phyloP scores from a whole-genome alignment of 352 stramenopile genomes.

The Globisporangium paddicum region DNA sequence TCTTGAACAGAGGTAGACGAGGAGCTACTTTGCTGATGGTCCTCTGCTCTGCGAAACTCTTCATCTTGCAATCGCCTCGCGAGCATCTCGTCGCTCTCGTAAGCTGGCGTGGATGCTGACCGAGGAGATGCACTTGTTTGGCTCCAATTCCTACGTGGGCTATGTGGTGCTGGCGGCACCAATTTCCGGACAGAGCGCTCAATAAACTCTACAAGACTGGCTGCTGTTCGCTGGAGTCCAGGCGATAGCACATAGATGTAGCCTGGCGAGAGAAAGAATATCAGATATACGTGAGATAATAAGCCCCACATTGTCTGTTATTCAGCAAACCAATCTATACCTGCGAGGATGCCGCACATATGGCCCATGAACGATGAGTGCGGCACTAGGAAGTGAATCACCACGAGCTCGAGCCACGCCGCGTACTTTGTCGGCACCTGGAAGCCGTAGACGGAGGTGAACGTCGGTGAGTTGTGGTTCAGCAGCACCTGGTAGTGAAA shows the following conservation, averaged over 20 bases:
- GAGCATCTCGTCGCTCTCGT: constrained; percentile 16
- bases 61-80: constrained; percentile 24
- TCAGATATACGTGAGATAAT: neutral
- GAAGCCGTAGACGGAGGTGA: constrained; percentile 63
- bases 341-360: constrained; percentile 81
- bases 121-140: neutral
- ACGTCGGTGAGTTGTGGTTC: constrained; percentile 65
- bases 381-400: constrained; percentile 81
- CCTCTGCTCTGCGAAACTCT: constrained; percentile 11
- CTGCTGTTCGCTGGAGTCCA: neutral
- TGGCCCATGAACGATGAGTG: constrained; percentile 83
- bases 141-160: neutral
- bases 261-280: neutral
- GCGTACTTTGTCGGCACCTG: constrained; percentile 83
- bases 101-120: neutral
- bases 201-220: neutral
- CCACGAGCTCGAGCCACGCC: constrained; percentile 83
- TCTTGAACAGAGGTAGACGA: neutral
- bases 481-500: constrained; percentile 60
- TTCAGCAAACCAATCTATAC: constrained; percentile 22
- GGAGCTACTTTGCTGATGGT: neutral
- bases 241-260: constrained; percentile 17
- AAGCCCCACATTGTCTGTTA: too few relatives aligned
- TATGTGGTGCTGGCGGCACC: neutral
- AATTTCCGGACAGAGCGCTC: constrained; percentile 1